Evolutionary conservation across 495 filamentous ascomycete genomes (phyloP).

Genomic region (Filosporella fistucella): DNA sequence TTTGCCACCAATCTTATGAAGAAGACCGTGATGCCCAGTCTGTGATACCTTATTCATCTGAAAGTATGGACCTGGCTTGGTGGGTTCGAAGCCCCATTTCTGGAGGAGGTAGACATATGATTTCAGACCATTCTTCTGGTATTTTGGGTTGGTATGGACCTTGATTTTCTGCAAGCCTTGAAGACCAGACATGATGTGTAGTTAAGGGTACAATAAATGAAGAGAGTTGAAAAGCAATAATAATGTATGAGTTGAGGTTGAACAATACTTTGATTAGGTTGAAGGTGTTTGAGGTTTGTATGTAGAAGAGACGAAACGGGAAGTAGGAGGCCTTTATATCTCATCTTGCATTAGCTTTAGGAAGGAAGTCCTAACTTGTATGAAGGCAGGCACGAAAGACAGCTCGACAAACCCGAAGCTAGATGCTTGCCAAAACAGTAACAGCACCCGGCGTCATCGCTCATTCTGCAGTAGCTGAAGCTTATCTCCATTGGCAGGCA

Average conservation of each 20-base stretch:
- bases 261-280: not conserved
- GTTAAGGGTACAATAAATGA: not conserved
- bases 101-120: constrained; percentile 67
- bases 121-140: constrained; percentile 62
- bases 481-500: not conserved
- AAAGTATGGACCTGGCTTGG: constrained; percentile 63
- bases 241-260: not conserved
- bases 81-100: constrained; percentile 68
- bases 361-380: not conserved
- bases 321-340: not conserved
- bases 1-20: constrained; percentile 30
- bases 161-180: constrained; percentile 44
- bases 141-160: constrained; percentile 56
- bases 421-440: not conserved
- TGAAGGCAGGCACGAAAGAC: not conserved
- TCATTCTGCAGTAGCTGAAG: not conserved
- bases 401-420: not conserved
- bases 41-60: constrained; percentile 25
- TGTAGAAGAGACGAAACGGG: not conserved
- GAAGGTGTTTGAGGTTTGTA: not conserved
- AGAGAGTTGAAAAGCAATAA: not conserved
- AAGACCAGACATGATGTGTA: constrained; percentile 21
- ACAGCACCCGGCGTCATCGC: not conserved
- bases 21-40: not conserved
- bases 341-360: not conserved